phyloP scores from a whole-genome alignment of 208 protist species.

The Porcisia deanei region DNA sequence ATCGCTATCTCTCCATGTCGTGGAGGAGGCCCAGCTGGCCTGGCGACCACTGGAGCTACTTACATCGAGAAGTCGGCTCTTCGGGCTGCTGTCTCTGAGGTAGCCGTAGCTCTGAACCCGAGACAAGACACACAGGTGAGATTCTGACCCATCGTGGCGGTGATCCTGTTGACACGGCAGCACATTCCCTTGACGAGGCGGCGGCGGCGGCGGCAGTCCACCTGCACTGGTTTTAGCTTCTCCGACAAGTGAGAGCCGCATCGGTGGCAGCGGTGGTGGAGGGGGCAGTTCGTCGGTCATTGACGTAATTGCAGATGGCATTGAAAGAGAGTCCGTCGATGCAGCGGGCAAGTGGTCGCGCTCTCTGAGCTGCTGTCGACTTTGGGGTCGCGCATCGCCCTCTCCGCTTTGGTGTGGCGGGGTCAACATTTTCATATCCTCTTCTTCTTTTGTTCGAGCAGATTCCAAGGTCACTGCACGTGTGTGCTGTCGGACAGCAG shows the following conservation, averaged over 20 bases:
- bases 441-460: background rate
- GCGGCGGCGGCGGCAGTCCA: background rate
- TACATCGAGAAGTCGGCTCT: background rate
- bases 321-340: slow-evolving; percentile 14
- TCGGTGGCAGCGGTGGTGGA: slow-evolving; percentile 11
- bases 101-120: background rate
- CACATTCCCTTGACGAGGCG: background rate
- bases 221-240: background rate
- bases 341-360: background rate
- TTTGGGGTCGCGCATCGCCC: background rate
- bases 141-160: background rate
- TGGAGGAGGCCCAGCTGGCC: background rate
- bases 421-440: background rate
- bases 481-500: background rate
- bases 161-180: background rate
- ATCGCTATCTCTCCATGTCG: background rate
- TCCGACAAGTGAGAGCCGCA: slow-evolving; percentile 13
- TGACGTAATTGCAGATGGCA: slow-evolving; percentile 3
- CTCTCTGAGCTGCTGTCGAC: background rate
- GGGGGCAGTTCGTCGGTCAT: slow-evolving; percentile 14
- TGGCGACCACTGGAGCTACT: background rate
- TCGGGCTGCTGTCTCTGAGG: background rate
- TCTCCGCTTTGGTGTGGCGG: background rate
- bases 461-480: background rate
- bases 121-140: background rate